These are phyloP conservation scores for Thymus quinquecostatus DNA, from an alignment of 257 asterid genomes.

Conservation along the genomic window DNA sequence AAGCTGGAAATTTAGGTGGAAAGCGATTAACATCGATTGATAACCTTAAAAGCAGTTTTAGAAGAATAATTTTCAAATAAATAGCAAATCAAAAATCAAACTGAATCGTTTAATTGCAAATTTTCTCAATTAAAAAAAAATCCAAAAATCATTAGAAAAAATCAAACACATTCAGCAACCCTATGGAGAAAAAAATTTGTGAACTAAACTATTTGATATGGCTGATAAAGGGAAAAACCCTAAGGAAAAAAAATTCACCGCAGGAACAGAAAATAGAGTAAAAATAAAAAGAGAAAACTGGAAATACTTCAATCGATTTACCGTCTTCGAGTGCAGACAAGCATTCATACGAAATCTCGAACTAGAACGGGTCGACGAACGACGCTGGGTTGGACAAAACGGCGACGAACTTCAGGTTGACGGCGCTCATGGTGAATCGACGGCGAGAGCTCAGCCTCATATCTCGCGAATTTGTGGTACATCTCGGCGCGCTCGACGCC, in stretches of 20 bases:
- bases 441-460: constrained; percentile 15
- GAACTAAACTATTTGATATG: background rate
- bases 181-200: too few relatives aligned
- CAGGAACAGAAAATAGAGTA: background rate
- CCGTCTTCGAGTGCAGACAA: constrained; percentile 64
- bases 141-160: background rate
- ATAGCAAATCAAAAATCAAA: background rate
- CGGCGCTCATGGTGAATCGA: constrained; percentile 59
- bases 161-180: background rate
- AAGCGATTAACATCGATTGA: too few relatives aligned
- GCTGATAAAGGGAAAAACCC: background rate
- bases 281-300: background rate
- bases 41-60: too few relatives aligned
- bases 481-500: too few relatives aligned
- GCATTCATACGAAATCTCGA: constrained; percentile 76
- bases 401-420: constrained; percentile 60
- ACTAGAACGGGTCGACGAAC: constrained; percentile 65
- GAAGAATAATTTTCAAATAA: background rate
- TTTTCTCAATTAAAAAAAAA: background rate
- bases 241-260: background rate
- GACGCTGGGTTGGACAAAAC: constrained; percentile 70
- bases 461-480: constrained; percentile 3
- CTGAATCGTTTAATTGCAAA: too few relatives aligned
- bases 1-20: too few relatives aligned
- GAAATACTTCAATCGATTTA: background rate